Conservation (phyloP, 164 flowering plant species). For the Cinnamomum micranthum region DNA sequence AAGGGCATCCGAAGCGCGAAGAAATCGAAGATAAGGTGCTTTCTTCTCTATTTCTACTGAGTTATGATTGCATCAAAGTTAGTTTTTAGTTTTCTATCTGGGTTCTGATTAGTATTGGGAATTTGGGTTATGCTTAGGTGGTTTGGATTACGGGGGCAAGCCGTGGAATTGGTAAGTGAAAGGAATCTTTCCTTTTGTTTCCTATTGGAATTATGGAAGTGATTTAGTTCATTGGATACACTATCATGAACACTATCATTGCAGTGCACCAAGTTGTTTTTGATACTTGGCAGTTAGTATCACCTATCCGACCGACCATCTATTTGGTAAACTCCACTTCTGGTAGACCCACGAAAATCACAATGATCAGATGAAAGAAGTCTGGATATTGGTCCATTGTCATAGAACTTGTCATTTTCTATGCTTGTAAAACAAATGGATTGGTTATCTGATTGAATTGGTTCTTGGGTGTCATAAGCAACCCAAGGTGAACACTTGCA, state of each 20-base stretch:
- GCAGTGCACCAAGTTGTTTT: neutral
- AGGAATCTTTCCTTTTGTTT: neutral
- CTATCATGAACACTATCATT: neutral
- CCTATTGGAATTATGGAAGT: neutral
- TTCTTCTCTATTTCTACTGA: neutral
- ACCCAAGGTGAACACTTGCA: neutral
- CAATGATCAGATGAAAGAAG: neutral
- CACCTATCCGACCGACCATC: neutral
- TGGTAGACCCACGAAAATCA: neutral
- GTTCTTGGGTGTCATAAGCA: no score
- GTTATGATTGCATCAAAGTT: neutral
- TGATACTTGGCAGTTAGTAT: neutral
- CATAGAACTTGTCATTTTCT: neutral
- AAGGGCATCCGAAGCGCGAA: conserved; percentile 54
- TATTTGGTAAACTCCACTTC: neutral
- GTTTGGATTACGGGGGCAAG: conserved; percentile 96
- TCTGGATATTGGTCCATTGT: neutral
- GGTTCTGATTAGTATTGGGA: neutral
- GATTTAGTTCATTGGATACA: neutral
- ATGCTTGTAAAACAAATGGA: neutral
- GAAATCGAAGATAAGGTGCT: conserved; percentile 77
- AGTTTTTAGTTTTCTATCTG: neutral
- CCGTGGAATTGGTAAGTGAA: conserved; percentile 76
- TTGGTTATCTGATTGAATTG: neutral
- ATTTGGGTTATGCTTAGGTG: conserved; percentile 41